These are phyloP conservation scores for Apiospora arundinis DNA, from an alignment of 2,329 filamentous ascomycete species.

Conservation along the genomic window DNA sequence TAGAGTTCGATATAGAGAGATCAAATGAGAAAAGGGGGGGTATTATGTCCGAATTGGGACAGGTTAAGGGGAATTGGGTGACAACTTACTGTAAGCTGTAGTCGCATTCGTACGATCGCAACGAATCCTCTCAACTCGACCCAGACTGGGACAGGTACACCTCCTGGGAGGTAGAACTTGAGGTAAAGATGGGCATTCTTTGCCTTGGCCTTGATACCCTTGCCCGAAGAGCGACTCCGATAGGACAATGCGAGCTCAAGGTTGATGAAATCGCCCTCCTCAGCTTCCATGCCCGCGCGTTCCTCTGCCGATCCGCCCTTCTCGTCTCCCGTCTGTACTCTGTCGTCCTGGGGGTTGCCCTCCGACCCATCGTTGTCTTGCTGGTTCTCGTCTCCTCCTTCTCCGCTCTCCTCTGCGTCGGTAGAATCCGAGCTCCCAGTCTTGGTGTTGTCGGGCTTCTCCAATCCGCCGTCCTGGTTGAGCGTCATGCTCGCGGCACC, in stretches of 20 bases:
- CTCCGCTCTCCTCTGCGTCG: slow-evolving; percentile 45
- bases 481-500: slow-evolving; percentile 71
- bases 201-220: slow-evolving; percentile 65
- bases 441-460: slow-evolving; percentile 41
- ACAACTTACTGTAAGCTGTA: slow-evolving; percentile 64
- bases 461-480: slow-evolving; percentile 62
- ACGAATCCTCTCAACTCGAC: slow-evolving; percentile 76
- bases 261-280: slow-evolving; percentile 81
- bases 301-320: slow-evolving; percentile 46
- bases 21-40: background rate
- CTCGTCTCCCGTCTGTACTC: slow-evolving; percentile 41
- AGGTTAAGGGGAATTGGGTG: background rate
- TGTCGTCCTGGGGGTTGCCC: slow-evolving; percentile 37
- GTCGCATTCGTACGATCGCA: slow-evolving; percentile 70
- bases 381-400: slow-evolving; percentile 40
- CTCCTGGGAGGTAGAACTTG: slow-evolving; percentile 70
- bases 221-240: slow-evolving; percentile 65
- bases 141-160: slow-evolving; percentile 69
- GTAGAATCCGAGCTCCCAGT: slow-evolving; percentile 55
- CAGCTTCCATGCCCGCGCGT: slow-evolving; percentile 71
- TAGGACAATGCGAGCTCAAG: slow-evolving; percentile 79
- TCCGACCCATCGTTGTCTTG: slow-evolving; percentile 47
- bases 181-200: slow-evolving; percentile 77
- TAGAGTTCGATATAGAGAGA: background rate
- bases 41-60: background rate